Evolutionary conservation across 306 rosid genomes (phyloP), one percentile per base, ranked within the genome.

Genomic region (Senna tora): DNA sequence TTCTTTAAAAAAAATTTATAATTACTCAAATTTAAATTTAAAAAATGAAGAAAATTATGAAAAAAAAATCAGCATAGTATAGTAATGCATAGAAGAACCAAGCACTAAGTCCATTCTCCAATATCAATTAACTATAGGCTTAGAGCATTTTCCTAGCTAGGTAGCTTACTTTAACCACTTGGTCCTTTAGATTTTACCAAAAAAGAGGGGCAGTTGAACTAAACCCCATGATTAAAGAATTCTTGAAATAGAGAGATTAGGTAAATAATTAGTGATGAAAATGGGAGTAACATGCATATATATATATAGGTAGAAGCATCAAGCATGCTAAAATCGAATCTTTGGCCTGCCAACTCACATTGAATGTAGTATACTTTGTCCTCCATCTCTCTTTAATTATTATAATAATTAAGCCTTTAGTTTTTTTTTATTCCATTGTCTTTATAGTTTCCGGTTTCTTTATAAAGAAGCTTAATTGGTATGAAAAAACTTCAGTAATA

Each of bases 171-270:
- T 68, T 75, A 81, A 56, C 54, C 72, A 71, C 68, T 49, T 65
- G 58, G 75, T 65, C 71, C 36, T 41, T 75, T 42, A 59, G 16
- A n/a, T 52, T 59, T 76, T 59, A 34, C 54, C 57, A 45, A 17
- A 62, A 13, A 6, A 7, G 25, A 67, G 39, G 76, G 74, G 75
- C 83, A 55, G 92, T 81, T 83, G 81, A 83, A 75, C 92, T 75
- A 81, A 85, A 69, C 79, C 79, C 1, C 3, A 25, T 25, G 1
- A 22, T 49, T 61, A 11, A 59, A 50, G 30, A 14, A 38, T 79
- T 59, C 50, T n/a, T n/a, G n/a, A n/a, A n/a, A n/a, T n/a, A n/a
- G n/a, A 74, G 83, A 55, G 75, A 86, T 77, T 83, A 79, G 86
- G 84, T 84, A 47, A 52, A 20, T 9, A 30, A 2, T 1, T 21